A percentile compares a stretch with the other conserved stretches of the same genome.
Evolutionary conservation across 2,329 filamentous ascomycete species (phyloP).

Genomic region (Aspergillus fumigatiaffinis): DNA sequence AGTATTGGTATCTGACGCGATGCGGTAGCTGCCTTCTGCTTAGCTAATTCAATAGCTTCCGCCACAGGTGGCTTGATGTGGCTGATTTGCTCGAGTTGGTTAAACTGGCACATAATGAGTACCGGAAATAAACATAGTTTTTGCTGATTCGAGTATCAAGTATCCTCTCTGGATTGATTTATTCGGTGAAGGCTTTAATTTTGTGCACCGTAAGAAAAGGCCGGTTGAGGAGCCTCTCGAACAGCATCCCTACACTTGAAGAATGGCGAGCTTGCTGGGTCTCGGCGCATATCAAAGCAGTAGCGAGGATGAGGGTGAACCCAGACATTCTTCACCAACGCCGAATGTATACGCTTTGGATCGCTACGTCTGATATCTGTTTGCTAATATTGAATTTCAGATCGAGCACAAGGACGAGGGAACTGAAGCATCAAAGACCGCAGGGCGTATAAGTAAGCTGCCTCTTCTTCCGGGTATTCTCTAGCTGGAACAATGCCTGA

Average conservation of each 20-base stretch:
- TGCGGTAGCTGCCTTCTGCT: conserved; percentile 37
- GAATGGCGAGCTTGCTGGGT: conserved; percentile 32
- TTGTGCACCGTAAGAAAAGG: neutral
- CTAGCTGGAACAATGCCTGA: neutral
- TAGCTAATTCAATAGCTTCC: conserved; percentile 27
- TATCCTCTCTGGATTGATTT: neutral
- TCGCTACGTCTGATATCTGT: neutral
- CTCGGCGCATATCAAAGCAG: conserved; percentile 44
- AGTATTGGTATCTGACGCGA: conserved; percentile 28
- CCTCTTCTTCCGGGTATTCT: neutral
- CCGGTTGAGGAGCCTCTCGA: neutral
- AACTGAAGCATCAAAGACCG: conserved; percentile 1
- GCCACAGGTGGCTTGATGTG: neutral
- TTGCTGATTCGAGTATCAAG: neutral
- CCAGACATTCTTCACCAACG: conserved; percentile 8
- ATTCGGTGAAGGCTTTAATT: neutral
- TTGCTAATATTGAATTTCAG: conserved; percentile 11
- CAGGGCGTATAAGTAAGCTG: conserved; percentile 6
- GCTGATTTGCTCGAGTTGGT: neutral
- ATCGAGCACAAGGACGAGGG: conserved; percentile 2
- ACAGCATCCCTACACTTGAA: neutral
- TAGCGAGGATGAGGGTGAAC: conserved; percentile 40
- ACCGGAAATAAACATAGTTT: neutral
- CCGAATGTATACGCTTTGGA: conserved; percentile 20
- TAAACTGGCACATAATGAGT: neutral